Evolutionary conservation across 495 filamentous ascomycete species (phyloP), one percentile per base, ranked within the genome.

Genomic region (Tirmania nivea): DNA sequence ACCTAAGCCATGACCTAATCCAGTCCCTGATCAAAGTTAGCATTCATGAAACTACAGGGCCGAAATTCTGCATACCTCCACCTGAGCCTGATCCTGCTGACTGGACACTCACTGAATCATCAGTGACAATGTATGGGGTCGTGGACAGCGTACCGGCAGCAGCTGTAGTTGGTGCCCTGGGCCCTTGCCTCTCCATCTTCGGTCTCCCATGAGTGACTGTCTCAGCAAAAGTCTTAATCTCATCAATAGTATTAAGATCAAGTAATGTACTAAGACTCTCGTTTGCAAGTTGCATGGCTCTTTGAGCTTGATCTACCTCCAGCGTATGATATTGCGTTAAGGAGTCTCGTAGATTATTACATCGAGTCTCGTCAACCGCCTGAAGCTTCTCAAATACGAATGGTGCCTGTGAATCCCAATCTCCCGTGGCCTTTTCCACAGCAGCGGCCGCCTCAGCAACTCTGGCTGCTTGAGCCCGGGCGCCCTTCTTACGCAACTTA

Each of bases 301-400:
- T 74, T 62, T 94, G 85, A 12, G 92, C 78, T 58, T 83, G 79
- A 65, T 99, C 92, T 11, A 85, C 75, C 64, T 95, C 89, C 63
- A 94, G 84, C 10, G 92, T 99, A 66, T 90, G 78, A 55, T 84
- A 79, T 59, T 94, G 90, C 1, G 90, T 96, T 42, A 99, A 74
- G 52, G 84, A 80, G 67, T 96, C 89, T 48, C 90, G 83, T 51
- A 99, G 72, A 66, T 93, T 83, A 65, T 95, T 94, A 56, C 92
- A 72, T 54, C 92, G 75, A 54, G 74, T 78, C 68, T 99, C 92
- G 56, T 99, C 92, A 16, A 87, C 70, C 8, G 86, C 79, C 66
- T 99, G 92, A 16, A 99, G 77, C 55, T 82, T 85, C 67, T 96
- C 92, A 63, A 92, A 96, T 53, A 95, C 81, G 67, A 84, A 96